Base-by-base conservation (phyloP, 2,329 filamentous ascomycete species). In the Cladophialophora psammophila region DNA sequence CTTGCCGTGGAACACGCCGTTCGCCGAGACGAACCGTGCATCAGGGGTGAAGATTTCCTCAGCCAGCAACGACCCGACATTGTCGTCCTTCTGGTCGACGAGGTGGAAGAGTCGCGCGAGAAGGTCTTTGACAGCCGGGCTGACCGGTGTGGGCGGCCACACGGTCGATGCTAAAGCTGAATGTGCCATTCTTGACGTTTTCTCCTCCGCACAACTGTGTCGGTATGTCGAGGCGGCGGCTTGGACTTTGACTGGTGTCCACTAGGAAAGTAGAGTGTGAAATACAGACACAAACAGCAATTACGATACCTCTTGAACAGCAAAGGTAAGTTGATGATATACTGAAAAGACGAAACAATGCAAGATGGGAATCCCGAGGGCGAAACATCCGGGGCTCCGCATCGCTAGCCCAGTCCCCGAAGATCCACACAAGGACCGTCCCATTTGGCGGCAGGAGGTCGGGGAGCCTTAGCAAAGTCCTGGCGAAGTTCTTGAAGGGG, bases 21-120 rank as follows among this genome's bases (percentile, higher is more conserved):
- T 64, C 2, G 36, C 52, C 2, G 61, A 35, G 20, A 64, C 20
- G 20, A 64, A 58, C 7, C 26, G 26, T 13, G 20, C 61, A 20
- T 64, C 61, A 3, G 52, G 36, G 7, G 61, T 64, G 26, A 64
- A 64, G 26, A 64, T 31, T 10, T 64, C 52, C 31, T 64, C 52
- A 5, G 53, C 52, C 34, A 64, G 42, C 26, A 42, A 18, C 1
- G 15, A 5, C 26, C 53, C 52, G 26, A 34, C 54, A 9, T 48
- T 50, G 15, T 45, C 26, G 54, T 50, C 53, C 12, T 48, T 34
- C 5, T 35, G 18, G 52, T 64, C 61, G 34, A 48, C 35, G 12
- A 64, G 32, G 20, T 56, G 31, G 40, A 64, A 64, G 34, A 64
- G 34, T 31, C 53, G 53, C 31, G 7, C 38, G 35, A 64, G 15